These are phyloP conservation scores for Lactarius quietus DNA, from an alignment of 768 basidiomycete genomes.

Conservation along the genomic window DNA sequence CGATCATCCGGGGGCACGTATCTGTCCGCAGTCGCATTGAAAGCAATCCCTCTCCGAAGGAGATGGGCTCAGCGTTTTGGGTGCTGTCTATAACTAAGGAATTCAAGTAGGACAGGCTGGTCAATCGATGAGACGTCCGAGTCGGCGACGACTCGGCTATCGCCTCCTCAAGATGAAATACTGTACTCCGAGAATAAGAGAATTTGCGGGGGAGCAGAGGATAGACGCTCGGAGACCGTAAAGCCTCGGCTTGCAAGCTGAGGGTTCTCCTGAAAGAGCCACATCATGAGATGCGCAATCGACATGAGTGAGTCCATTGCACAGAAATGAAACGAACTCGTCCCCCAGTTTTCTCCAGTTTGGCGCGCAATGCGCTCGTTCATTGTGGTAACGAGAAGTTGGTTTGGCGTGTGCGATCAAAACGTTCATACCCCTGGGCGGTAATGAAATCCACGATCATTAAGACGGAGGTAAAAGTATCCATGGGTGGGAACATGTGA, in stretches of 20 bases:
- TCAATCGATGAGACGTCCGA: no score
- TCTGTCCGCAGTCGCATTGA: not conserved
- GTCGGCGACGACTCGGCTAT: no score
- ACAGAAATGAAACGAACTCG: not conserved
- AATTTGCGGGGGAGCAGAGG: not conserved
- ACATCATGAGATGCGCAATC: not conserved
- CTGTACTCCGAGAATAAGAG: not conserved
- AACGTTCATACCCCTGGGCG: not conserved
- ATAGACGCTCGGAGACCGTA: not conserved
- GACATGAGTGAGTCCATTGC: not conserved
- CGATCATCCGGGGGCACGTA: no score
- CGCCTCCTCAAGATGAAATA: no score
- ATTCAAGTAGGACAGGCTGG: no score
- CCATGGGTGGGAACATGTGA: not conserved
- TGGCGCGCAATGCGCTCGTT: not conserved
- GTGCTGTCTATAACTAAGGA: no score
- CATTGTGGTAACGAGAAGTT: not conserved
- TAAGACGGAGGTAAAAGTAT: no score
- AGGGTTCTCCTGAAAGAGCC: not conserved
- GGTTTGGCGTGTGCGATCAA: not conserved
- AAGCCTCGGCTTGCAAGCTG: not conserved
- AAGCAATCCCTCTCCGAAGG: not conserved
- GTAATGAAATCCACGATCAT: not conserved
- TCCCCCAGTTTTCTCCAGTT: not conserved
- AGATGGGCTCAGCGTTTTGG: no score